Conservation (phyloP, 164 flowering plant species). For the Umbellularia californica region DNA sequence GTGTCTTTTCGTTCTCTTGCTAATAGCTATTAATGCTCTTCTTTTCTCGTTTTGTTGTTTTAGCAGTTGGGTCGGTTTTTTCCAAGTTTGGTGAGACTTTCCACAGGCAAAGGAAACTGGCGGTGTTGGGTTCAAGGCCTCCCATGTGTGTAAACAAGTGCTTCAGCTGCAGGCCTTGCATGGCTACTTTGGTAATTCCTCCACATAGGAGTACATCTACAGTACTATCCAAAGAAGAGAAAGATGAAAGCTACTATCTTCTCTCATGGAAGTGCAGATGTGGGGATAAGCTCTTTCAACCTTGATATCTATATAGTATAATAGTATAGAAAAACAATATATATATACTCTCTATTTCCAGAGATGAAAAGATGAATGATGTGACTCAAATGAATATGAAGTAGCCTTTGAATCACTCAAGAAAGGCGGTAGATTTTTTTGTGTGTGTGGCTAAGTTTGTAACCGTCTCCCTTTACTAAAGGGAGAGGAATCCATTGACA, state of each 20-base stretch:
- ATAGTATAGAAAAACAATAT: not conserved
- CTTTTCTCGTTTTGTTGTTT: not conserved
- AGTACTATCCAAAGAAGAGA: constrained; percentile 16
- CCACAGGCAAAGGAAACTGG: constrained; percentile 28
- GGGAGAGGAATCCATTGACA: not conserved
- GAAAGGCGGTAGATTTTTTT: not conserved
- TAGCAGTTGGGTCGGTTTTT: constrained; percentile 16
- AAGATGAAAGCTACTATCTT: constrained; percentile 62
- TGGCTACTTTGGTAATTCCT: constrained; percentile 54
- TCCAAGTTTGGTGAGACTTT: constrained; percentile 11
- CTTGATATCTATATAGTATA: not conserved
- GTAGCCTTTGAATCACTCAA: not conserved
- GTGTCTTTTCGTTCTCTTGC: not conserved
- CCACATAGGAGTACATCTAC: constrained; percentile 26
- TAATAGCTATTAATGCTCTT: not conserved
- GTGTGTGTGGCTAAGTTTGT: too few relatives aligned
- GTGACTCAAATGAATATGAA: not conserved
- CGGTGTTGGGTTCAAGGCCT: constrained; percentile 74
- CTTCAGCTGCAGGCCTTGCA: constrained; percentile 69
- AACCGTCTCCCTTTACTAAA: not conserved
- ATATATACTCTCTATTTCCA: not conserved
- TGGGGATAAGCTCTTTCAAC: constrained; percentile 33
- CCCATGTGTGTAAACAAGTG: constrained; percentile 71
- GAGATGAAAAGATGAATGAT: not conserved
- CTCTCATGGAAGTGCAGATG: constrained; percentile 82